These are phyloP conservation scores for Plasmodium ovale DNA, from an alignment of 169 alveolate species.

Conservation along the genomic window DNA sequence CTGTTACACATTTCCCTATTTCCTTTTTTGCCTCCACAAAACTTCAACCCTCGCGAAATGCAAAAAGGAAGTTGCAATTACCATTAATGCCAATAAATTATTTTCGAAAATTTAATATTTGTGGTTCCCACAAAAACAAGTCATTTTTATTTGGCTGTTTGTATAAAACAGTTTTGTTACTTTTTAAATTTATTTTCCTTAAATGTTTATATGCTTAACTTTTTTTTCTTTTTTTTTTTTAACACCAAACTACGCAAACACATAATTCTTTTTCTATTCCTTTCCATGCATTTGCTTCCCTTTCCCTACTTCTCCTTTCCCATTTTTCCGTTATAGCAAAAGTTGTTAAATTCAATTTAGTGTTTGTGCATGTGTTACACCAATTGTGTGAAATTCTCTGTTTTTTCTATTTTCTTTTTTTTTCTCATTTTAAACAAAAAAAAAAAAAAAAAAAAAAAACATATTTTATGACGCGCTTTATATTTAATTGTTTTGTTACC, in stretches of 20 bases:
- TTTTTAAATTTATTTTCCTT: too few species aligned
- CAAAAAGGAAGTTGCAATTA: not conserved
- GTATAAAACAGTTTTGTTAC: not conserved
- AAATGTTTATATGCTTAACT: not conserved
- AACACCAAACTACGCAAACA: too few species aligned
- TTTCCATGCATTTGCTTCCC: not conserved
- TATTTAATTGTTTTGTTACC: too few species aligned
- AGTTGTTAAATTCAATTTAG: not conserved
- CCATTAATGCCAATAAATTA: not conserved
- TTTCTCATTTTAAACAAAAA: too few species aligned
- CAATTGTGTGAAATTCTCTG: too few species aligned
- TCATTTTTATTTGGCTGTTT: not conserved
- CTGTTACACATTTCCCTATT: not conserved
- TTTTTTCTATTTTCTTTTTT: too few species aligned
- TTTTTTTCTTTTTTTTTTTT: too few species aligned
- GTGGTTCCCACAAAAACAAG: not conserved
- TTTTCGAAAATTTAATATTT: not conserved
- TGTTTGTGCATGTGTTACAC: too few species aligned
- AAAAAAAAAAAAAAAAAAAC: too few species aligned
- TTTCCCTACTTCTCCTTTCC: not conserved
- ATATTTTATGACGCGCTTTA: not conserved
- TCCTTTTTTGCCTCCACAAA: not conserved
- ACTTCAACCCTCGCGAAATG: not conserved
- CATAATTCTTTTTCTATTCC: too few species aligned
- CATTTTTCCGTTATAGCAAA: not conserved